Percentiles rank a stretch among this genome's conserved stretches.
These are phyloP conservation scores for Gryganskiella cystojenkinii DNA, from an alignment of 192 early-diverging fungal species.

Conservation along the genomic window DNA sequence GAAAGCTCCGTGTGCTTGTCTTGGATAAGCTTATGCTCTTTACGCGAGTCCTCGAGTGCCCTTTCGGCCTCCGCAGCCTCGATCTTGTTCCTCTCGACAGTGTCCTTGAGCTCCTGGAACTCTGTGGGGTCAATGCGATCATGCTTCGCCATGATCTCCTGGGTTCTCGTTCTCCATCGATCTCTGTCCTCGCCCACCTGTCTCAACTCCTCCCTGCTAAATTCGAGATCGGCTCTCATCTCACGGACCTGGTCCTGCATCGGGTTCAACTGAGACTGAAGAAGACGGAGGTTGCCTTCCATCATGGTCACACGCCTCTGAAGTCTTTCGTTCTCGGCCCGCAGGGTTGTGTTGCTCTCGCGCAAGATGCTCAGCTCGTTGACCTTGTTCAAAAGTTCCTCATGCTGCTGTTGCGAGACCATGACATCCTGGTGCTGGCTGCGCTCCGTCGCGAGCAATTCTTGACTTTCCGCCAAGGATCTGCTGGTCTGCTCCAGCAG, in stretches of 20 bases:
- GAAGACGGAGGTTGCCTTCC: slow-evolving; percentile 52
- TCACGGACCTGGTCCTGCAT: slow-evolving; percentile 69
- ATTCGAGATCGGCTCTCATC: slow-evolving; percentile 71
- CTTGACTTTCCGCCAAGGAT: slow-evolving; percentile 74
- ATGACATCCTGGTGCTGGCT: slow-evolving; percentile 53
- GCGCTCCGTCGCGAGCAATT: slow-evolving; percentile 63
- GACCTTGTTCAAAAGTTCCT: slow-evolving; percentile 73
- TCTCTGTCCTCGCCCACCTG: slow-evolving; percentile 71
- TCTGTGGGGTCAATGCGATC: slow-evolving; percentile 85
- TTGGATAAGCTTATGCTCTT: slow-evolving; percentile 22
- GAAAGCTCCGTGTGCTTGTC: slow-evolving; percentile 36
- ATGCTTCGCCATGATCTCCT: slow-evolving; percentile 81
- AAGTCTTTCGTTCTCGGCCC: slow-evolving; percentile 64
- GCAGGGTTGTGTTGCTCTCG: slow-evolving; percentile 82
- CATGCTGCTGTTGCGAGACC: slow-evolving; percentile 64
- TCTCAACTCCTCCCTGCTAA: slow-evolving; percentile 59
- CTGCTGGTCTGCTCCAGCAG: slow-evolving; percentile 72
- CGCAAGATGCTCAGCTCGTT: slow-evolving; percentile 74
- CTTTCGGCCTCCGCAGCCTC: slow-evolving; percentile 21
- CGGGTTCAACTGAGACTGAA: slow-evolving; percentile 61
- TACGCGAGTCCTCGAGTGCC: slow-evolving; percentile 6
- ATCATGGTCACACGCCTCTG: slow-evolving; percentile 42
- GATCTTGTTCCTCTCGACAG: slow-evolving; percentile 52
- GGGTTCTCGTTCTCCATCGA: slow-evolving; percentile 78
- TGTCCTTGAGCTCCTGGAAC: slow-evolving; percentile 72